Evolutionary conservation across 306 rosid species (phyloP).

Genomic region (Neltuma alba): DNA sequence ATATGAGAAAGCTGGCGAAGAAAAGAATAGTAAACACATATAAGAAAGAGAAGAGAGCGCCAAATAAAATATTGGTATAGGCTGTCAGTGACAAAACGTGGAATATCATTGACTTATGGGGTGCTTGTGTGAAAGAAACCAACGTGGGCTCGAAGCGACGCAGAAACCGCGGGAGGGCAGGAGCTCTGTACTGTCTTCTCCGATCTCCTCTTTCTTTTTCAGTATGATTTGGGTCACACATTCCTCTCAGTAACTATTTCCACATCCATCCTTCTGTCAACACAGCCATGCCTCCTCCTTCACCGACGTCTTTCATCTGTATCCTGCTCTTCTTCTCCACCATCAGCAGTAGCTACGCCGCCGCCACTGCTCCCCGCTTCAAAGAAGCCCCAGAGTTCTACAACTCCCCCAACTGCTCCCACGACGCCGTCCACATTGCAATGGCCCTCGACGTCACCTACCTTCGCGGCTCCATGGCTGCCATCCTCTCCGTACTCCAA

Average conservation of each 20-base stretch:
- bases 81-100: not conserved
- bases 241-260: no score
- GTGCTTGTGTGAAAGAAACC: constrained; percentile 6
- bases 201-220: not conserved
- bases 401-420: constrained; percentile 68
- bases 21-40: not conserved
- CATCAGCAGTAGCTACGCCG: not conserved
- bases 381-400: constrained; percentile 92
- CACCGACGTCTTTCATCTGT: not conserved
- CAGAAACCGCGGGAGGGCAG: constrained; percentile 20
- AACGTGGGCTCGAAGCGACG: constrained; percentile 44
- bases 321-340: constrained; percentile 21
- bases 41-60: not conserved
- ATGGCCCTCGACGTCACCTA: constrained; percentile 88
- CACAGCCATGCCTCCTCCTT: constrained; percentile 29
- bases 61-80: not conserved
- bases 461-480: constrained; percentile 97
- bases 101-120: constrained; percentile 35
- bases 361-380: constrained; percentile 42
- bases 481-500: constrained; percentile 87
- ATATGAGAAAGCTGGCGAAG: not conserved
- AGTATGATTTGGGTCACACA: not conserved
- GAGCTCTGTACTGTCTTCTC: not conserved
- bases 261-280: no score
- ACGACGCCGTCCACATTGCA: constrained; percentile 67